Base-by-base conservation (phyloP, 2,329 filamentous ascomycete genomes). In the Pseudofabraea citricarpa region DNA sequence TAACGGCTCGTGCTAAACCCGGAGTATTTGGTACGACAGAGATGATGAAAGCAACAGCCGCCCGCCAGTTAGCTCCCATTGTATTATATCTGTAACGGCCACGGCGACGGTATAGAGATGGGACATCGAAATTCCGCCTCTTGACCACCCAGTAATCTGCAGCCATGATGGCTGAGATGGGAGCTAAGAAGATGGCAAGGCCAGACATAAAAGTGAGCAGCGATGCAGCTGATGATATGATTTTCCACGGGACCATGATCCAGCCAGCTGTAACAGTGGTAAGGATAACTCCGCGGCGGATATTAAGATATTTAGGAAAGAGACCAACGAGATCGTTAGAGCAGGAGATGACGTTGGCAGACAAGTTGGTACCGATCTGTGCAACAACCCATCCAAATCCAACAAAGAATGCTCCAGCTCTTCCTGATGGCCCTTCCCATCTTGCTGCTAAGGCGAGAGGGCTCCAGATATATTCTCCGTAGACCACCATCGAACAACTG, bases 321-420 rank as follows among this genome's bases (percentile, higher is more conserved):
- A 77, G 55, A 1, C 68, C 69, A 0, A 74, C 69, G 40, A 79
- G 59, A 52, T 80, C 77, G 63, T 79, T 76, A 2, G 67, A 65
- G 49, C 74, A 75, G 35, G 70, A 62, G 38, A 72, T 64, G 6
- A 65, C 58, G 48, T 70, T 68, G 47, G 71, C 66, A 4, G 65
- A 70, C 41, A 77, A 68, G 49, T 77, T 79, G 6, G 70, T 71
- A n/a, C 73, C 70, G 18, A 75, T 59, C 49, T 73, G 69, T 6
- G 64, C 68, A 1, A 69, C 57, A 0, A 55, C 47, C 55, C 57
- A 65, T 2, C 70, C 62, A 2, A 73, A 58, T 1, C 67, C 70
- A n/a, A 65, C 65, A 54, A 74, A 73, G 53, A 72, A 71, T 4
- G 65, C 65, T 1, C 58, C 68, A 3, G 68, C 67, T 3, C 72